A percentile compares a stretch with the other conserved stretches of the same genome.
These are phyloP conservation scores for Monosporascus sp. DNA, from an alignment of 2,329 filamentous ascomycete species.

Conservation along the genomic window DNA sequence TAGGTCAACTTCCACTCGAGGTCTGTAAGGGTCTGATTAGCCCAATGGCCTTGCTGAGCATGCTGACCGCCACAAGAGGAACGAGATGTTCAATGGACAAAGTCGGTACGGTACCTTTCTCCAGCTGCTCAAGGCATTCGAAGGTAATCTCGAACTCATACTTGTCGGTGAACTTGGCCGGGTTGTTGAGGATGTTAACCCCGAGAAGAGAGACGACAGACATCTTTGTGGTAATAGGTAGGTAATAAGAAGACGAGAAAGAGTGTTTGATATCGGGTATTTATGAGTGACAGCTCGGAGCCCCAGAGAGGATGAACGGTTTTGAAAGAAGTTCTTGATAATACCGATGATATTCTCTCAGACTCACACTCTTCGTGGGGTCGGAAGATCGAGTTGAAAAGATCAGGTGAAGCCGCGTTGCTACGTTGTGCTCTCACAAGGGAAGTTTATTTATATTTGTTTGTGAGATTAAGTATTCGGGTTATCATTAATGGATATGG, in stretches of 20 bases:
- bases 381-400: too few species aligned
- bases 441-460: too few species aligned
- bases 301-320: too few species aligned
- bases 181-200: constrained; percentile 96
- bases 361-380: too few species aligned
- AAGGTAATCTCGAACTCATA: constrained; percentile 99
- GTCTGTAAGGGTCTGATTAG: constrained; percentile 47
- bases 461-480: too few species aligned
- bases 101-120: constrained; percentile 61
- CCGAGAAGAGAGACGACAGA: constrained; percentile 94
- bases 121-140: constrained; percentile 88
- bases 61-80: neutral
- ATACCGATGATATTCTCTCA: too few species aligned
- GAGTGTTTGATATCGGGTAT: neutral
- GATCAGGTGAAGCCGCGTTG: too few species aligned
- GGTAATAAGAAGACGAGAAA: neutral
- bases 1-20: constrained; percentile 99
- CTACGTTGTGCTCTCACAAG: too few species aligned
- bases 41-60: neutral
- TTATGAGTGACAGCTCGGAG: neutral
- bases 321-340: too few species aligned
- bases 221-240: constrained; percentile 50
- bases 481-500: too few species aligned
- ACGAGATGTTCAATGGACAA: constrained; percentile 5
- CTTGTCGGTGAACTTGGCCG: constrained; percentile 83